phyloP scores from a whole-genome alignment of 2,329 filamentous ascomycete species.

The Diaporthe australafricana region DNA sequence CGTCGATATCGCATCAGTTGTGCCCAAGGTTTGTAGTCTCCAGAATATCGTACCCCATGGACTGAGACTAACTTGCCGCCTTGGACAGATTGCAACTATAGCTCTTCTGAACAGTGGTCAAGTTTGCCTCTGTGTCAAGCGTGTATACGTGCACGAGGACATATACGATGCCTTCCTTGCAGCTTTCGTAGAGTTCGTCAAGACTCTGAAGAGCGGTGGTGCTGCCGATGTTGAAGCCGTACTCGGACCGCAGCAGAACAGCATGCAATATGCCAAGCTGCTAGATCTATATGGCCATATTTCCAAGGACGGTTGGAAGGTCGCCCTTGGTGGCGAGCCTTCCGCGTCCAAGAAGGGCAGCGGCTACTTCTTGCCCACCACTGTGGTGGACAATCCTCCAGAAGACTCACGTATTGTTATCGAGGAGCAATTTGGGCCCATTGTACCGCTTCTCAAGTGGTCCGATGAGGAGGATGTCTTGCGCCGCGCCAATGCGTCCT shows the following conservation, averaged over 20 bases:
- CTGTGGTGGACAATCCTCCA: conserved; percentile 71
- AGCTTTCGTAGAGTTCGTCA: conserved; percentile 59
- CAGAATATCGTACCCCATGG: background rate
- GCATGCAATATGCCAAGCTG: conserved; percentile 61
- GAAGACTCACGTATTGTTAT: conserved; percentile 66
- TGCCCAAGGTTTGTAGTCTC: conserved; percentile 42
- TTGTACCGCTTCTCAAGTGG: conserved; percentile 59
- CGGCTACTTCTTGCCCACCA: conserved; percentile 68
- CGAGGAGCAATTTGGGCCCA: conserved; percentile 65
- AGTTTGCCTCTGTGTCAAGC: conserved; percentile 64
- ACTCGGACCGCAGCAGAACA: conserved; percentile 69
- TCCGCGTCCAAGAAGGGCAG: conserved; percentile 43
- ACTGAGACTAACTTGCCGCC: background rate
- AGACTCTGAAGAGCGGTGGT: conserved; percentile 47
- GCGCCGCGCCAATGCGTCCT: conserved; percentile 58
- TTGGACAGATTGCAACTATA: conserved; percentile 54
- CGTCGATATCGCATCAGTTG: conserved; percentile 55
- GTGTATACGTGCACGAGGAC: conserved; percentile 65
- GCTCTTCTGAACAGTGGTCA: conserved; percentile 70
- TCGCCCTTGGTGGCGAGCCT: conserved; percentile 56
- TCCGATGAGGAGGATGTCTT: conserved; percentile 59
- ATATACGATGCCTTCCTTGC: conserved; percentile 62
- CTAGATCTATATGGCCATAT: conserved; percentile 10
- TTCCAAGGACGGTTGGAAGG: conserved; percentile 48
- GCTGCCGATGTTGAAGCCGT: conserved; percentile 46